phyloP scores from a whole-genome alignment of 192 early-diverging fungal species.

The Glomus cerebriforme region DNA sequence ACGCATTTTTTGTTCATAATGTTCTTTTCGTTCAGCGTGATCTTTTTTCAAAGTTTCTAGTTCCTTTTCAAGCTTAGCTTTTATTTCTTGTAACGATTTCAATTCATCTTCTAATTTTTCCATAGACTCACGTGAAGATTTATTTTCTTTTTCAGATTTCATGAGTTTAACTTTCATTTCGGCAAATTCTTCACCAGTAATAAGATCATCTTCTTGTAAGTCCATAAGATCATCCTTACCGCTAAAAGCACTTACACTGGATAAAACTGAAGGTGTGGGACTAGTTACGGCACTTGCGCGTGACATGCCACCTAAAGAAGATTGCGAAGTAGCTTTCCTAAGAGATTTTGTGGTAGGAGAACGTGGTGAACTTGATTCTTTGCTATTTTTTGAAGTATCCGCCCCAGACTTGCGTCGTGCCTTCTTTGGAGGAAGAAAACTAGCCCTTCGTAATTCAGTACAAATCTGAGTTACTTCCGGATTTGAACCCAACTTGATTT shows the following conservation, averaged over 20 bases:
- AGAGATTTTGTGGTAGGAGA: slow-evolving; percentile 15
- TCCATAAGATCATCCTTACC: background rate
- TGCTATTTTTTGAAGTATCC: background rate
- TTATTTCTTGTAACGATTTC: slow-evolving; percentile 3
- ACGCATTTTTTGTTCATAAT: slow-evolving; percentile 17
- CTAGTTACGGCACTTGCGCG: background rate
- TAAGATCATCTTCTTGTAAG: slow-evolving; percentile 2
- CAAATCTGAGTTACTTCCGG: slow-evolving; percentile 2
- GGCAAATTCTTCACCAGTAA: background rate
- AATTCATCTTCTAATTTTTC: slow-evolving; percentile 20
- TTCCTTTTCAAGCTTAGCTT: slow-evolving; percentile 12
- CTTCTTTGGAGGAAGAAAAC: slow-evolving; percentile 1
- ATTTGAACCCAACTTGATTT: background rate
- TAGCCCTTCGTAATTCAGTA: slow-evolving; percentile 9
- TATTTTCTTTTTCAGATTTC: slow-evolving; percentile 17
- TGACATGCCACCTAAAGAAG: slow-evolving; percentile 4
- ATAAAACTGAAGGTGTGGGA: slow-evolving; percentile 15
- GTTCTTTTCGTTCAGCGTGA: background rate
- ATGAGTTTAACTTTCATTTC: slow-evolving; percentile 16
- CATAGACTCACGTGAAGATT: background rate
- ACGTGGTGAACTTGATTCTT: background rate
- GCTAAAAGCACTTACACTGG: slow-evolving; percentile 8
- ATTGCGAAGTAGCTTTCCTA: slow-evolving; percentile 5
- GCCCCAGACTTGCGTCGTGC: slow-evolving; percentile 18
- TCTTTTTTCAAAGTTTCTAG: background rate